phyloP scores from a whole-genome alignment of 257 asterid genomes.

The Salvia miltiorrhiza region DNA sequence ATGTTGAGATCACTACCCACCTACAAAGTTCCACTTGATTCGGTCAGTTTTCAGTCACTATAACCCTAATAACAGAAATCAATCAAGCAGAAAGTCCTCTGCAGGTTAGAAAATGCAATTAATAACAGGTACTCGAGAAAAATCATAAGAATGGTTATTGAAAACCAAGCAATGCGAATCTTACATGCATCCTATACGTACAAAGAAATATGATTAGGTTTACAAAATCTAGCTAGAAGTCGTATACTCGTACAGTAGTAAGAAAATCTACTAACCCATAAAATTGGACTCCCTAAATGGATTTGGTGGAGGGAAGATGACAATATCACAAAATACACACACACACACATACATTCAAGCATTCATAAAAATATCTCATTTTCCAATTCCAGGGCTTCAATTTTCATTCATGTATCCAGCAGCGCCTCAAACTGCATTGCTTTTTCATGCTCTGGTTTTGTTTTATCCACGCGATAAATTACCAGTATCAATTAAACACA shows the following conservation, averaged over 20 bases:
- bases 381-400: not conserved
- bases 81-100: not conserved
- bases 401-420: not conserved
- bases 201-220: not conserved
- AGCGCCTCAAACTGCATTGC: not conserved
- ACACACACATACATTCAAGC: not conserved
- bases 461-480: not conserved
- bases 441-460: not conserved
- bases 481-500: not conserved
- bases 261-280: not conserved
- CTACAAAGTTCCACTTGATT: constrained; percentile 39
- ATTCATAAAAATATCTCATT: not conserved
- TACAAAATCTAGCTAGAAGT: not conserved
- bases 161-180: not conserved
- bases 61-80: not conserved
- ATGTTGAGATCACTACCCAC: constrained; percentile 81
- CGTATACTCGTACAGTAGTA: not conserved
- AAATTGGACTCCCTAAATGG: too few species aligned
- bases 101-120: not conserved
- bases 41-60: constrained; percentile 1
- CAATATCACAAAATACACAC: too few species aligned
- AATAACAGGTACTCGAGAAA: not conserved
- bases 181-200: not conserved
- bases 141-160: not conserved
- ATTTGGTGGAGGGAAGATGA: too few species aligned